A percentile compares a stretch with the other conserved stretches of the same genome.
These are phyloP conservation scores for Turritis glabra DNA, from an alignment of 345 rosid genomes.

Conservation along the genomic window DNA sequence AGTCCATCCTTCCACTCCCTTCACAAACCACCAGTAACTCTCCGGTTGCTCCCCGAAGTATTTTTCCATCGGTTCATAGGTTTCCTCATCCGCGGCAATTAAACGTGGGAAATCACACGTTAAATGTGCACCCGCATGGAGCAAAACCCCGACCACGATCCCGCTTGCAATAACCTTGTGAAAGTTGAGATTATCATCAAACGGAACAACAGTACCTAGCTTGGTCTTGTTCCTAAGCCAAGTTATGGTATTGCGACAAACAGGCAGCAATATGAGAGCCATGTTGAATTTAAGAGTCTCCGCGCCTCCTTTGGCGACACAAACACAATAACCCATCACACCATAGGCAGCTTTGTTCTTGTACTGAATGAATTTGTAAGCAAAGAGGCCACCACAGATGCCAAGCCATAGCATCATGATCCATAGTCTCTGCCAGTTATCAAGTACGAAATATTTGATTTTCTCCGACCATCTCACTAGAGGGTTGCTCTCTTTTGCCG, in stretches of 20 bases:
- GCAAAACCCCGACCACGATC: conserved; percentile 59
- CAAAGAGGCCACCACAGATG: conserved; percentile 57
- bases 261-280: conserved; percentile 80
- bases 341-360: conserved; percentile 49
- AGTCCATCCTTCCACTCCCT: conserved; percentile 76
- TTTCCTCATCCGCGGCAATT: conserved; percentile 57
- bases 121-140: conserved; percentile 71
- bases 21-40: conserved; percentile 76
- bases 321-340: conserved; percentile 89
- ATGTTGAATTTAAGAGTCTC: conserved; percentile 87
- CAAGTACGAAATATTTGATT: conserved; percentile 64
- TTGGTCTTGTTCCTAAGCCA: conserved; percentile 91
- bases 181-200: conserved; percentile 85
- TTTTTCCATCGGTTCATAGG: conserved; percentile 55
- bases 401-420: conserved; percentile 74
- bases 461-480: conserved; percentile 44
- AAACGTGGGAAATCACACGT: conserved; percentile 83
- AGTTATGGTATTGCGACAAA: conserved; percentile 85
- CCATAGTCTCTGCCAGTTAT: conserved; percentile 88
- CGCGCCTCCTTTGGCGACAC: conserved; percentile 84
- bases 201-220: conserved; percentile 67
- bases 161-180: conserved; percentile 81
- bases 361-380: conserved; percentile 74
- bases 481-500: conserved; percentile 63
- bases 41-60: conserved; percentile 69